Evolutionary conservation across 768 basidiomycete genomes (phyloP).

Genomic region (Brasilioporus rufonigricans): DNA sequence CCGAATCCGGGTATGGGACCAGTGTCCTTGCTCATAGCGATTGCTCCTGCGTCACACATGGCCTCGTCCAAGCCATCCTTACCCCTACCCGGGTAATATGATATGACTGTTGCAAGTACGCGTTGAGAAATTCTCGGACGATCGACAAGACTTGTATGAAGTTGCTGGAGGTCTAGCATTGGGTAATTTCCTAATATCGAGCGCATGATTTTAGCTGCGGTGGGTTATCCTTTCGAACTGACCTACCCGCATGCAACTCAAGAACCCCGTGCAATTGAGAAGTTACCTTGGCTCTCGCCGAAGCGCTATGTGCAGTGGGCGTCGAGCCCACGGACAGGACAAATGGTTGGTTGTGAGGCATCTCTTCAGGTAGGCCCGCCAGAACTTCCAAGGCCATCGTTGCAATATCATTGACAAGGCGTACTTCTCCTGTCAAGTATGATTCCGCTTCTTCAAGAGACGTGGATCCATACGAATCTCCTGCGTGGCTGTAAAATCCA

Average conservation of each 20-base stretch:
- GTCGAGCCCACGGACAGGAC: slow-evolving; percentile 85
- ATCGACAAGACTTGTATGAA: slow-evolving; percentile 67
- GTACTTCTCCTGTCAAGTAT: slow-evolving; percentile 68
- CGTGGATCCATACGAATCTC: slow-evolving; percentile 74
- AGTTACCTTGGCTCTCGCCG: slow-evolving; percentile 46
- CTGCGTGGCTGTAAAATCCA: slow-evolving; percentile 83
- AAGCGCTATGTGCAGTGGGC: slow-evolving; percentile 80
- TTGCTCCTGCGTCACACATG: slow-evolving; percentile 79
- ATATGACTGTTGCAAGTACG: slow-evolving; percentile 71
- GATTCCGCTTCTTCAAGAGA: slow-evolving; percentile 61
- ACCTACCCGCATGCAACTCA: slow-evolving; percentile 73
- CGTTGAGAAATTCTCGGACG: slow-evolving; percentile 57
- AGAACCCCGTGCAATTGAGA: slow-evolving; percentile 55
- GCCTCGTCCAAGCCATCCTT: slow-evolving; percentile 65
- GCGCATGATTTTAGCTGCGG: background rate
- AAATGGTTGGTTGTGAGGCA: slow-evolving; percentile 46
- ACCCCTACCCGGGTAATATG: slow-evolving; percentile 74
- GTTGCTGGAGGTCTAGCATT: slow-evolving; percentile 80
- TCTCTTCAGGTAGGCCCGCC: slow-evolving; percentile 32
- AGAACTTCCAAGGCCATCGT: slow-evolving; percentile 50
- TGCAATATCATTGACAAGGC: slow-evolving; percentile 67
- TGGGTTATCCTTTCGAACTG: background rate
- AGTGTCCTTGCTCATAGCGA: slow-evolving; percentile 86
- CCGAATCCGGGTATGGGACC: slow-evolving; percentile 74
- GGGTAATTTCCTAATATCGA: slow-evolving; percentile 68